phyloP scores from a whole-genome alignment of 1,284 basidiomycete species.

The Wallemia hederae region DNA sequence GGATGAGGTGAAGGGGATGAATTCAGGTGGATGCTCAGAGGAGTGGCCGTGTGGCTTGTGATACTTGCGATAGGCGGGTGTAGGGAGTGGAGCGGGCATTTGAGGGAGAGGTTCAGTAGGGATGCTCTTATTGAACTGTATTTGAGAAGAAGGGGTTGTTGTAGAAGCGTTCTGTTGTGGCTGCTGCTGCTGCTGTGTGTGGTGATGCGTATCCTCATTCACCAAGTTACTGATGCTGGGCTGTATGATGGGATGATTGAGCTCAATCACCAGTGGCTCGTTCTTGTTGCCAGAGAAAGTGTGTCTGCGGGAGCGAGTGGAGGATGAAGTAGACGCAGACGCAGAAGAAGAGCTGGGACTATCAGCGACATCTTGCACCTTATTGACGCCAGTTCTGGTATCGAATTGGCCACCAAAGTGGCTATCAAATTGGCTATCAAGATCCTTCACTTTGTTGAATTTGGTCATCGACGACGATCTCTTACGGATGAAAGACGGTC shows the following conservation, averaged over 20 bases:
- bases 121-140: background rate
- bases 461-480: too few species aligned
- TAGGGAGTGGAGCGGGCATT: background rate
- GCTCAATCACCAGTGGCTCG: background rate
- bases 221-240: background rate
- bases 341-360: too few species aligned
- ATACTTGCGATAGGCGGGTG: background rate
- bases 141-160: background rate
- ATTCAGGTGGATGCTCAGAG: background rate
- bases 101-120: background rate
- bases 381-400: too few species aligned
- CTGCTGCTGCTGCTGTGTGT: background rate
- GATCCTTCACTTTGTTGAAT: too few species aligned
- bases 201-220: background rate
- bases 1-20: background rate
- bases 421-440: too few species aligned
- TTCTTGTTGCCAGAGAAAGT: background rate
- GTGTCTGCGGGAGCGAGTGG: background rate
- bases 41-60: background rate
- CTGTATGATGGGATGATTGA: background rate
- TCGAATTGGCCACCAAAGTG: too few species aligned
- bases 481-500: too few species aligned
- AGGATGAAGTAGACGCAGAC: background rate
- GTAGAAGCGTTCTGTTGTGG: background rate
- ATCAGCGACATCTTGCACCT: too few species aligned